Conservation (phyloP, 768 basidiomycete species). For the Rhizopogon vinicolor region DNA sequence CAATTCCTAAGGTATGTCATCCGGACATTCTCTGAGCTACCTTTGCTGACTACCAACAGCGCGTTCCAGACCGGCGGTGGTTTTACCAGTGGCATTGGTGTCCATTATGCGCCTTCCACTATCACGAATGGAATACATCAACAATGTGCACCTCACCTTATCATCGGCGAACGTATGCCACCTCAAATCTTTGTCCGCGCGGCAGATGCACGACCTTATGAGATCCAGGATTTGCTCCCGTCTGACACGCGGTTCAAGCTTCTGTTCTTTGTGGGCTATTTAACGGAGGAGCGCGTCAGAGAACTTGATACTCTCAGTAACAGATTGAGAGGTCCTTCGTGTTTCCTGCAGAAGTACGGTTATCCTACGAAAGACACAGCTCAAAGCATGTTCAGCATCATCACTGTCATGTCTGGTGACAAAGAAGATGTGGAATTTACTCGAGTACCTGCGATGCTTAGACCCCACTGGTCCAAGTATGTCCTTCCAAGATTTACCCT, state of each 20-base stretch:
- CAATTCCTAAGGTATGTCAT: slow-evolving; percentile 29
- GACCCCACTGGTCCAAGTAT: slow-evolving; percentile 40
- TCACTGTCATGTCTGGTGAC: slow-evolving; percentile 20
- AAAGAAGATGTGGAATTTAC: slow-evolving; percentile 30
- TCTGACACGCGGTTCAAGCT: slow-evolving; percentile 35
- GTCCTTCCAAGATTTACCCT: slow-evolving; percentile 9
- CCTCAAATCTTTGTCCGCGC: slow-evolving; percentile 31
- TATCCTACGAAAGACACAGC: slow-evolving; percentile 15
- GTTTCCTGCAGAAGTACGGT: slow-evolving; percentile 20
- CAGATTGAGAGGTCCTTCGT: slow-evolving; percentile 17
- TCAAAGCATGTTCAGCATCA: slow-evolving; percentile 25
- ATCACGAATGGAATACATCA: slow-evolving; percentile 31
- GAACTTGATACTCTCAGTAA: slow-evolving; percentile 22
- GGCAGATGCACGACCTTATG: slow-evolving; percentile 30
- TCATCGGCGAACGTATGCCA: slow-evolving; percentile 34
- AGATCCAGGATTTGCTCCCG: slow-evolving; percentile 36
- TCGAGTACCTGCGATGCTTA: slow-evolving; percentile 27
- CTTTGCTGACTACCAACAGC: slow-evolving; percentile 13
- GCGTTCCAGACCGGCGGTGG: slow-evolving; percentile 32
- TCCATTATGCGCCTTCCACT: slow-evolving; percentile 33
- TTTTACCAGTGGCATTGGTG: slow-evolving; percentile 33
- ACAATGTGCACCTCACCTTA: slow-evolving; percentile 24
- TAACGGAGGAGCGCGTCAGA: slow-evolving; percentile 15
- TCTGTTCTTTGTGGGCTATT: slow-evolving; percentile 27
- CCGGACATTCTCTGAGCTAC: neutral